Base-by-base conservation (phyloP, 2,329 filamentous ascomycete genomes). In the Domatiomyces catenatus region DNA sequence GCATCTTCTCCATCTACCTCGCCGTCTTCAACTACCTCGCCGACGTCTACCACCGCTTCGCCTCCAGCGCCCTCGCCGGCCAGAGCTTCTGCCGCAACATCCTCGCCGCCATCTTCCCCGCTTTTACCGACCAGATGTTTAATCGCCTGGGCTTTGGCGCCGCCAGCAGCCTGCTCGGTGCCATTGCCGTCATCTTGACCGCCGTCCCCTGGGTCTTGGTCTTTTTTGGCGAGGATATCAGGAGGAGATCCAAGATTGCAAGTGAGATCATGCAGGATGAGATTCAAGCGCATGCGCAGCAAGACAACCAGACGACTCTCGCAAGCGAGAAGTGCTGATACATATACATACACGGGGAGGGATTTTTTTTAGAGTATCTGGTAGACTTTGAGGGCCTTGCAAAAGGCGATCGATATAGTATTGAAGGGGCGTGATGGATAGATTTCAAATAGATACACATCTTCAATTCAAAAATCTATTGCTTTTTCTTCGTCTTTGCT, bases 11-110 rank as follows among this genome's bases (percentile, higher is more conserved):
- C 42, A 80, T 95, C 36, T 93, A 93, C 62, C 75, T 95, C 1
- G 83, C 88, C 2, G 85, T 87, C 0, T 94, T 95, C 70, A 95
- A 95, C 63, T 95, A 94, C 59, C 74, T 95, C 1, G 87, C 88
- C 18, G 89, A 95, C 62, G 83, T 82, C 1, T 95, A 94, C 65
- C 83, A 88, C 62, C 73, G 77, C 2, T 94, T 90, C 60, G 86
- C 89, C 0, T 87, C 82, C 42, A 92, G 85, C 0, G 88, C 89
- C 0, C 70, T 94, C 5, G 89, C 89, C 0, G 86, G 88, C 0
- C 87, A 94, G 69, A 84, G 79, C 15, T 93, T 86, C 63, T 90
- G 86, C 67, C 78, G 89, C 8, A 95, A 94, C 63, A 71, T 94
- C 1, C 69, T 94, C 0, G 87, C 83, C 7, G 89, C 87, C 1